Base-by-base conservation (phyloP, 2,329 filamentous ascomycete genomes). In the Zymoseptoria passerinii region DNA sequence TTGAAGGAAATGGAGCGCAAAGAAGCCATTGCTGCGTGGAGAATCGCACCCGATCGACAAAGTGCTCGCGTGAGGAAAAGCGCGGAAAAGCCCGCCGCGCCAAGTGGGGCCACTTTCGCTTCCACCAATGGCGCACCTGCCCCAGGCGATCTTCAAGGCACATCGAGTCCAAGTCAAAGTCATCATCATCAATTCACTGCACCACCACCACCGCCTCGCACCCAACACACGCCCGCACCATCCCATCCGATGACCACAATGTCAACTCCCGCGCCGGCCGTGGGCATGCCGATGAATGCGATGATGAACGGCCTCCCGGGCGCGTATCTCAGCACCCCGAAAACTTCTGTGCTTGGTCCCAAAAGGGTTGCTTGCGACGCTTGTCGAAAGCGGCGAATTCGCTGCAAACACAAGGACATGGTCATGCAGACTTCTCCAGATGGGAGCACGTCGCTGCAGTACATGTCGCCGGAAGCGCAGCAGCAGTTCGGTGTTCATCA, bases 391-490 rank as follows among this genome's bases (percentile, higher is more conserved):
- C 79, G 83, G 57, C 78, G 83, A 54, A 85, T 85, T 60, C 76
- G 81, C 58, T 86, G 83, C 71, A 83, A 83, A 63, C 83, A 86
- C 72, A 85, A 84, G 67, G 81, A 83, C 59, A 76, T 81, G 57
- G 75, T 79, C 20, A 61, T 66, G 54, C 64, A 69, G 59, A 60
- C 62, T 18, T 60, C 63, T 18, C 58, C 66, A 13, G 54, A 62
- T 44, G 55, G 55, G 9, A 50, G 58, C 35, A 55, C 55, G 2
- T 49, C 56, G 56, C 52, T 61, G 16, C 58, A 64, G 52, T 58
- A 56, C 29, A 60, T 57, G 40, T 58, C 58, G 52, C 56, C 57
- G 19, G 53, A 61, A 48, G 55, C 56, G 56, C 35, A 44, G 35
- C 35, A 44, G 35, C 35, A 44, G 7, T 44, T 44, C 35, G 35